These are phyloP conservation scores for Pseudogymnoascus sp. DNA, from an alignment of 2,329 filamentous ascomycete genomes.

Conservation along the genomic window DNA sequence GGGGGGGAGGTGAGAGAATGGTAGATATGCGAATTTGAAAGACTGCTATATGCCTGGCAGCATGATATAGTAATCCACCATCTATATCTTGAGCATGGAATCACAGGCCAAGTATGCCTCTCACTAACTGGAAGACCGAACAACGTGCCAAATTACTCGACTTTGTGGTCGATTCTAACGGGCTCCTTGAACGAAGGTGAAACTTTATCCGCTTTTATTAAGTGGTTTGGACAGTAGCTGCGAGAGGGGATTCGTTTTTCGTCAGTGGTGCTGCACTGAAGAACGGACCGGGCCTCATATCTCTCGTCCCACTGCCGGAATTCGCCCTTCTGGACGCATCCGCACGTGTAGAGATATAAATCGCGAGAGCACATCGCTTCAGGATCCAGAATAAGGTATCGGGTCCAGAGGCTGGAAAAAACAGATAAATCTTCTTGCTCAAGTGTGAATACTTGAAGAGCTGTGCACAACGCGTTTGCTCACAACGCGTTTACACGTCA, in stretches of 20 bases:
- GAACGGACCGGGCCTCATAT: background rate
- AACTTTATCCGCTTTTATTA: background rate
- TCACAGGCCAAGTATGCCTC: background rate
- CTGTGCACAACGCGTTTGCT: background rate
- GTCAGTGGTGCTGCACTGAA: background rate
- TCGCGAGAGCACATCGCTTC: background rate
- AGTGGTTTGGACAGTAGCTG: background rate
- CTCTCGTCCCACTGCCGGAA: background rate
- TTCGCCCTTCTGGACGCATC: background rate
- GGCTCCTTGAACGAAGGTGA: background rate
- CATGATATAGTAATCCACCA: background rate
- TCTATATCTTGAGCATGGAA: background rate
- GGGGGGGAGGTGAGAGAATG: conserved; percentile 62
- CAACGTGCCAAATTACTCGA: background rate
- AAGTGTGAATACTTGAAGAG: background rate
- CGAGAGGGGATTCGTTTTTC: background rate
- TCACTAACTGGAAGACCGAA: background rate
- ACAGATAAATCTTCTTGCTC: background rate
- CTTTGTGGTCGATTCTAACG: background rate
- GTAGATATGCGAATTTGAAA: conserved; percentile 34
- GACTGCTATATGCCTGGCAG: background rate
- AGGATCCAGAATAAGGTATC: background rate
- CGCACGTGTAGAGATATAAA: background rate
- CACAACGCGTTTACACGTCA: background rate
- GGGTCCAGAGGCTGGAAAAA: background rate